Evolutionary conservation across 768 basidiomycete genomes (phyloP), one percentile per base, ranked within the genome.

Genomic region (Xerocomus brunneocitrinus): DNA sequence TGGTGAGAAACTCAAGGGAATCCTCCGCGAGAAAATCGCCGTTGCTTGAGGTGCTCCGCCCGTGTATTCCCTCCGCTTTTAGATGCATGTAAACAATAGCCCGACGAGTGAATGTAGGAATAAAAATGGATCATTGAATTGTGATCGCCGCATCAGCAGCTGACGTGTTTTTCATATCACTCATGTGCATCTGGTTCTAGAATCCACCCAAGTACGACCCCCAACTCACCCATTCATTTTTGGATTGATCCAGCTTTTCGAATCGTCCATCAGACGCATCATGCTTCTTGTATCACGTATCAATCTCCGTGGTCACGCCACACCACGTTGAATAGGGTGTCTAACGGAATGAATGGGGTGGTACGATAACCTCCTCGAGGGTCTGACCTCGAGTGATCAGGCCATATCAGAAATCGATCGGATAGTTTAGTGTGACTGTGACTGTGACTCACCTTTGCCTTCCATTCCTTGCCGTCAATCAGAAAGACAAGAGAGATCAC

Each of bases 1-100:
- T 66, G 93, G 92, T 53, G 81, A 84, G 67, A 83, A 89, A 3
- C 85, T 99, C 75, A 97, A 95, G 81, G 71, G 73, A 12, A 69
- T 91, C 59, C 78, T 99, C 70, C 84, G 79, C 72, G 59, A 83
- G 73, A 89, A 87, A 71, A 67, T 91, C 42, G 2, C 39, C 34
- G 5, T 46, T 13, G 67, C 61, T 28, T 69, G 52, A 47, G 36
- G 3, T 4, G 24, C 22, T 22, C 14, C 19, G 8, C 2, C 14
- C 8, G 5, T 28, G 16, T 24, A 40, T 12, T 9, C 8, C 10
- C 39, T 14, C 38, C 38, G 39, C 8, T 24, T 40, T 40, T 40
- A 40, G 39, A 40, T 22, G 39, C 8, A 22, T 24, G 22, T 24
- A 22, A 40, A 40, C 22, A 40, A 40, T 9, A 24, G 9, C 12